phyloP scores from a whole-genome alignment of 139 green algal species.

The Limnomonas spitsbergensis region DNA sequence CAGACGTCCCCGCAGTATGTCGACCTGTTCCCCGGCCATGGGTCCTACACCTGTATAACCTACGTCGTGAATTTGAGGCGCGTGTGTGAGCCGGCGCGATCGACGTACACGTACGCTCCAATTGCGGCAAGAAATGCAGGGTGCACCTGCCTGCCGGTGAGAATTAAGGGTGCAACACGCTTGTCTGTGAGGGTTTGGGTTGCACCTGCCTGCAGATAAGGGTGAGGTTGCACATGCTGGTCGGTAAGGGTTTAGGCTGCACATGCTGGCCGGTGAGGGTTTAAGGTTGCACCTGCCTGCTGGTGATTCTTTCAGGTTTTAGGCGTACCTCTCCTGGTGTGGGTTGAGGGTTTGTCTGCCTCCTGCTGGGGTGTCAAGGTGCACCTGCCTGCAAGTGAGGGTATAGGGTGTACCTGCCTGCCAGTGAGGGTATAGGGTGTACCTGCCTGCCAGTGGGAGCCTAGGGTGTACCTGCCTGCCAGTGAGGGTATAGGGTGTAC shows the following conservation, averaged over 20 bases:
- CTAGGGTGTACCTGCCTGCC: neutral
- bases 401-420: neutral
- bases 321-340: neutral
- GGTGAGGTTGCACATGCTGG: neutral
- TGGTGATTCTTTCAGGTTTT: neutral
- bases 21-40: neutral
- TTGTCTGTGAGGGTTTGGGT: neutral
- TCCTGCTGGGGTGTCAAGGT: neutral
- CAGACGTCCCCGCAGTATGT: neutral
- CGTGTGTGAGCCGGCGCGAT: neutral
- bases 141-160: conserved; percentile 3
- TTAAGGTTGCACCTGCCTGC: neutral
- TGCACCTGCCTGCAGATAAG: neutral
- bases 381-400: neutral
- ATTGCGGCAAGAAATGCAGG: neutral
- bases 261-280: neutral
- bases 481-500: neutral
- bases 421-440: neutral
- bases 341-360: neutral
- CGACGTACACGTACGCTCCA: neutral
- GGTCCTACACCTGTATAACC: conserved; percentile 4
- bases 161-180: neutral
- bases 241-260: neutral
- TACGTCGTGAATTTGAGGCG: neutral
- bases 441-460: too few species aligned